Base-by-base conservation (phyloP, 225 moss, liverwort and hornwort species). In the Climacium dendroides region DNA sequence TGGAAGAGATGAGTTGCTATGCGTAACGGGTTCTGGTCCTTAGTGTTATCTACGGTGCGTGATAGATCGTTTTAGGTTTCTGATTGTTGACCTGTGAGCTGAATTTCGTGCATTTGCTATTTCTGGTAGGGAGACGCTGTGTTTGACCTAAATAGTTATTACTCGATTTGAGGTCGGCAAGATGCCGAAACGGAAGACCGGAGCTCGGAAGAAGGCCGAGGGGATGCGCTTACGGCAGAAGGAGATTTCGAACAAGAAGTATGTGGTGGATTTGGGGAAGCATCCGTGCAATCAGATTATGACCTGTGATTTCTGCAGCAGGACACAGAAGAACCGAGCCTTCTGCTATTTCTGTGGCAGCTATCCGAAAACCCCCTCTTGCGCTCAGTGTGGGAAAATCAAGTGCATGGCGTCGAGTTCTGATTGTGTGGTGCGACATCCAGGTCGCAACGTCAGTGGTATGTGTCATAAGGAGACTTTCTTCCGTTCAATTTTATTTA, bases 111-210 rank as follows among this genome's bases (percentile, higher is more conserved):
- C 76, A 47, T 53, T 80, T 80, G 17, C 32, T 69, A 1, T 14
- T 39, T 83, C 28, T 58, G 61, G 41, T 74, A 54, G 62, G 72
- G 82, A 64, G 35, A 15, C 67, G n/a, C 69, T 72, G 78, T 72
- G 52, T 18, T 80, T 80, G 74, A 66, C 79, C 30, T 89, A 76
- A 48, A 50, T 65, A 35, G 19, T 23, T 61, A 15, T 6, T 19
- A 76, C 29, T 61, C 52, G 43, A 50, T 76, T 53, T 71, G 52
- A 86, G 83, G 24, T 30, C 25, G 60, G 41, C 87, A 88, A 87
- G 89, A 98, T 98, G 98, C 98, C 98, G 95, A 98, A 98, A 92
- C 94, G 94, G 89, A 98, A 98, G 90, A 98, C 98, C 10, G 98
- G 98, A 86, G 98, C 98, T 55, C 92, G 98, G 92, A 98, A 98